Evolutionary conservation across 805 yeast species (phyloP).

Genomic region (Wickerhamomyces strasburgensis): DNA sequence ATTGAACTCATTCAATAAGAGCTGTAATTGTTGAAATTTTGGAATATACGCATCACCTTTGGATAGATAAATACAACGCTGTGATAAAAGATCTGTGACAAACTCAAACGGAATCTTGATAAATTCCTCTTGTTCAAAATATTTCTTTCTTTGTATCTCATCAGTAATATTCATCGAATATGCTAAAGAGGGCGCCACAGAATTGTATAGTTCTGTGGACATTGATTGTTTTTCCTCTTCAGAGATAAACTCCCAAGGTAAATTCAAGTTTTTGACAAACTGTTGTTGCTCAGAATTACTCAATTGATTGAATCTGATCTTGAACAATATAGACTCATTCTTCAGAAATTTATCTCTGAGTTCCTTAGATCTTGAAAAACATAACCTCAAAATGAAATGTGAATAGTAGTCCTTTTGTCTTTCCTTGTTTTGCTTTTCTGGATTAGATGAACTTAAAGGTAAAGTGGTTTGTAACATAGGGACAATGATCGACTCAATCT

Average conservation of each 20-base stretch:
- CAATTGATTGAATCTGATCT: constrained; percentile 61
- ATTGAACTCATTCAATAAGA: constrained; percentile 64
- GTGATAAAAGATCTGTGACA: constrained; percentile 70
- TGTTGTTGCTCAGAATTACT: constrained; percentile 62
- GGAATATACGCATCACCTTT: constrained; percentile 84
- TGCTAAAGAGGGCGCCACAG: constrained; percentile 40
- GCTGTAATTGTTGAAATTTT: constrained; percentile 66
- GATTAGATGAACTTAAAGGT: constrained; percentile 47
- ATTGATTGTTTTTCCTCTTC: constrained; percentile 54
- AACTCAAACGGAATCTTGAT: constrained; percentile 85
- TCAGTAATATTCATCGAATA: constrained; percentile 36
- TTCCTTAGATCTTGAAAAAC: constrained; percentile 85
- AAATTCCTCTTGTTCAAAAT: constrained; percentile 56
- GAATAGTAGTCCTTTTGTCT: constrained; percentile 88
- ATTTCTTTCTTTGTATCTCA: constrained; percentile 39
- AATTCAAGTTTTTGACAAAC: constrained; percentile 60
- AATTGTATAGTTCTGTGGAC: constrained; percentile 46
- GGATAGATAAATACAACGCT: constrained; percentile 62
- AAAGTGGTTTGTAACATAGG: constrained; percentile 61
- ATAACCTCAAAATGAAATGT: constrained; percentile 82
- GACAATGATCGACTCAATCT: constrained; percentile 57
- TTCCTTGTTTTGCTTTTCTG: constrained; percentile 34
- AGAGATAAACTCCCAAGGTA: constrained; percentile 68
- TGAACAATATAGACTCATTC: constrained; percentile 72
- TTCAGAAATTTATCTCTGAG: constrained; percentile 72